Evolutionary conservation across 2,329 filamentous ascomycete genomes (phyloP), one percentile per base, ranked within the genome.

Genomic region (Capronia coronata): DNA sequence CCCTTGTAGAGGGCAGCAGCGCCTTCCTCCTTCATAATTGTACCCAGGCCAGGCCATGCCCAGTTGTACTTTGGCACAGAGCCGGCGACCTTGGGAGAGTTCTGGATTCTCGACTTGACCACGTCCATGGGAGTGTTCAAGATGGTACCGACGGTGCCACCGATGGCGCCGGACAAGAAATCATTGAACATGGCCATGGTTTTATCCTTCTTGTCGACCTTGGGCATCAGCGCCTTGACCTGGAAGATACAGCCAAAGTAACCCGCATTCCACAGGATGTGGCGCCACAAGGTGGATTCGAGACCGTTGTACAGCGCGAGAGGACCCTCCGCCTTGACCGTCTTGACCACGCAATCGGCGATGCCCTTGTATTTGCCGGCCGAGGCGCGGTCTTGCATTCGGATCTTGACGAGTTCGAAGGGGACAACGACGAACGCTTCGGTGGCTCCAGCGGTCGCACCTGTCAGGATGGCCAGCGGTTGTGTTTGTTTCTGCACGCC

Each of bases 201-300:
- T 59, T 76, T 76, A 78, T 95, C 94, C 69, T 80, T 84, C 38
- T 69, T 69, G 48, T 85, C 80, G n/a, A 84, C 82, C 65, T 81
- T 78, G 55, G 93, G 93, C 40, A 98, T 72, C 59, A 96, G 75
- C 53, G 81, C 79, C 66, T 90, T 86, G 56, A 97, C 87, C 73
- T 98, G 93, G 82, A 94, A 95, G 68, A 98, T 98, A 71, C 89
- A 94, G 64, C 93, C 93, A 68, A 98, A 98, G 78, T 95, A 96
- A 51, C 90, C 91, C 11, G 86, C 82, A 71, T 96, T 96, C 90
- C 90, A 96, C 53, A 89, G 75, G 48, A 89, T 82, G 71, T 98
- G 93, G 57, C 93, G 83, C 93, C 93, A 98, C 73, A 97, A 75
- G 48, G 93, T 98, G 54, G 86, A 91, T 75, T 98, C 93, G 41